Evolutionary conservation across 495 filamentous ascomycete genomes (phyloP), one percentile per base, ranked within the genome.

Genomic region (Penicillium desertorum): DNA sequence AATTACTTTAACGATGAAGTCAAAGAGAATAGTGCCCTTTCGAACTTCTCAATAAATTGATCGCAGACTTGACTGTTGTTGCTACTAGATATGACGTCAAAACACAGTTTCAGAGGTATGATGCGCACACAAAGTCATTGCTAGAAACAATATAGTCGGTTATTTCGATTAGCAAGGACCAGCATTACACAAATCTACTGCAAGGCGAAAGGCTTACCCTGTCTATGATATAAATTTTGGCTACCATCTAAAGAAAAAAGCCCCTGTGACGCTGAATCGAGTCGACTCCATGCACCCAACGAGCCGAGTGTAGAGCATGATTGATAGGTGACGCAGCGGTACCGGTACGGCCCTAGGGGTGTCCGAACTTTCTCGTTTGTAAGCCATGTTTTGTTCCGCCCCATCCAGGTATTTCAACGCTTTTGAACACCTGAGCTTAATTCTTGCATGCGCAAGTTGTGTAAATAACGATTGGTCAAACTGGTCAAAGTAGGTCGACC

Each of bases 311-410:
- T 7, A n/a, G 5, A 30, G 2, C 5, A 44, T 43, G 45, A 56
- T 39, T 27, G 20, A 47, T 34, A 45, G 19, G 58, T 46, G 47
- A 57, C 54, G 58, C 37, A 56, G 34, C 25, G 30, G 49, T 30
- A 12, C 52, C 17, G 45, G 44, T 29, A 44, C 30, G 29, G 30
- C 30, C 10, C 30, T 1, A 10, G 10, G 30, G 37, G 47, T 39
- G 22, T 45, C 45, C 58, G 52, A 23, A 49, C 25, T 55, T 60
- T 20, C 7, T 32, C 17, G 0, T 41, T 54, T 34, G 29, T 42
- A 44, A 32, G 23, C 5, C 5, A 42, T 32, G 27, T 5, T 17
- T 10, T 5, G 7, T 3, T n/a, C 4, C n/a, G 1, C 23, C 19
- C 17, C 12, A 17, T 8, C 4, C 6, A 8, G 36, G 4, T 27